These are phyloP conservation scores for Wickerhamiella sergipiensis DNA, from an alignment of 805 yeast genomes.

Conservation along the genomic window DNA sequence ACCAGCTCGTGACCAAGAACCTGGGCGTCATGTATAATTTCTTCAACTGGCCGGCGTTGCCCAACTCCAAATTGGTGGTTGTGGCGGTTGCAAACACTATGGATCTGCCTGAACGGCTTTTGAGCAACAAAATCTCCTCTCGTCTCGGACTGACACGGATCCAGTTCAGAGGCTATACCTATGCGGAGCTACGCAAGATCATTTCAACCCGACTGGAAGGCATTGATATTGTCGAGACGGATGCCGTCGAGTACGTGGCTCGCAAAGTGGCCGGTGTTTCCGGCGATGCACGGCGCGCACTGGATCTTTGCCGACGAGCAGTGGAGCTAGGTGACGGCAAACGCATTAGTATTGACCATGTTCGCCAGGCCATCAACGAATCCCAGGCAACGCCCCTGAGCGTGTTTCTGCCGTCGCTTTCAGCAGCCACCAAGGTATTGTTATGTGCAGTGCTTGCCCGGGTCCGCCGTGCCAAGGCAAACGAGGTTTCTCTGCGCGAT, in stretches of 20 bases:
- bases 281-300: slow-evolving; percentile 92
- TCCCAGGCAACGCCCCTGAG: slow-evolving; percentile 63
- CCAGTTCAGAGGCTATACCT: slow-evolving; percentile 79
- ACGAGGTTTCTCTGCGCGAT: slow-evolving; percentile 63
- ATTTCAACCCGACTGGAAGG: slow-evolving; percentile 55
- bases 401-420: slow-evolving; percentile 40
- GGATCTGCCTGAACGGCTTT: slow-evolving; percentile 85
- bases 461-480: slow-evolving; percentile 50
- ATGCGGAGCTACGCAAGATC: slow-evolving; percentile 60
- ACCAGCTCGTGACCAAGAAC: slow-evolving; percentile 71
- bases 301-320: slow-evolving; percentile 78
- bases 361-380: slow-evolving; percentile 67
- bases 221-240: slow-evolving; percentile 23
- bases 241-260: slow-evolving; percentile 80
- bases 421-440: slow-evolving; percentile 59
- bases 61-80: slow-evolving; percentile 65
- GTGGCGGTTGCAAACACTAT: slow-evolving; percentile 93
- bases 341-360: slow-evolving; percentile 34
- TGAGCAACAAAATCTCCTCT: slow-evolving; percentile 81
- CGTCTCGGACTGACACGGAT: slow-evolving; percentile 79
- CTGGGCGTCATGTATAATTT: slow-evolving; percentile 84
- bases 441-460: slow-evolving; percentile 55
- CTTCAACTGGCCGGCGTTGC: slow-evolving; percentile 92
- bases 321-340: slow-evolving; percentile 41
- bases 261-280: slow-evolving; percentile 91